Evolutionary conservation across 2,329 filamentous ascomycete genomes (phyloP), one percentile per base, ranked within the genome.

Genomic region (Onygenales sp.): DNA sequence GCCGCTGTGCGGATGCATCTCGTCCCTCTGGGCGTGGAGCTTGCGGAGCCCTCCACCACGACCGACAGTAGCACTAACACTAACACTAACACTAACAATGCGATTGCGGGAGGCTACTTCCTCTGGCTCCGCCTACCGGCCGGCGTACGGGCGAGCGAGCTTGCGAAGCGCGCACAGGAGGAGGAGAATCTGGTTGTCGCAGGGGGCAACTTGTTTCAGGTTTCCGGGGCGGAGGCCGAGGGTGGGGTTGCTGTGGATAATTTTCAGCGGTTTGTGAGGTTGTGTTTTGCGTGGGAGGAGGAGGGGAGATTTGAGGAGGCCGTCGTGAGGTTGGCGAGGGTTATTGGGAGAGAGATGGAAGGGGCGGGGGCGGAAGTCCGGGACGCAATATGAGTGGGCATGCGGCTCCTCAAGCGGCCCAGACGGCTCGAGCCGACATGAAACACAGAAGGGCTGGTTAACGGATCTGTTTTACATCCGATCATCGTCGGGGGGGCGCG

Each of bases 61-160:
- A 39, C 14, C n/a, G n/a, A n/a, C 37, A 27, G 21, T 14, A 14
- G 14, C 14, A 14, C 14, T 14, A 36, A 14, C 36, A 42, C 6
- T 14, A 49, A 32, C 49, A 42, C 33, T 42, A 10, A 17, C 6
- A 51, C 33, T 32, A 66, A 71, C 52, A 68, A 73, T 36, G 65
- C 72, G 3, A 67, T 84, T 2, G 85, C 84, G 33, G 90, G 90
- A 0, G 90, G 90, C 0, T 95, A 92, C 66, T 95, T 95, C 66
- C 74, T 95, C 47, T 95, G 89, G 89, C 68, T 94, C 31, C 77
- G 75, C 1, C 67, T 95, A 4, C 83, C 84, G 0, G 57, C 66
- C 57, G 52, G 64, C 44, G 70, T 85, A 52, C 73, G 76, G 7
- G 82, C 78, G 37, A 70, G 70, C 34, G 74, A 77, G 6, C 72